Evolutionary conservation across 257 asterid species (phyloP).

Genomic region (Solanum clarkiae): DNA sequence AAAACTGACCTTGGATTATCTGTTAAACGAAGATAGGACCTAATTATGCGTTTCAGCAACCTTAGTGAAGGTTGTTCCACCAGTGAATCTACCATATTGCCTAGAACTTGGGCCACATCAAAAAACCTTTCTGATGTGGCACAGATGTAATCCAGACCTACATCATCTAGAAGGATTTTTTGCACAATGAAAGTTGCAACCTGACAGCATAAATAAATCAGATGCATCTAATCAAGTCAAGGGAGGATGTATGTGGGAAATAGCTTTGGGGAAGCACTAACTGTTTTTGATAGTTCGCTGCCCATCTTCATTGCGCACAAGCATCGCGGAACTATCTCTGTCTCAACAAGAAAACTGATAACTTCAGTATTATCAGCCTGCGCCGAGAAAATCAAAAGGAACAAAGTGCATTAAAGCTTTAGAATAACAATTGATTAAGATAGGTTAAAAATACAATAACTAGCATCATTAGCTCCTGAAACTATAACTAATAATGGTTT

Average conservation of each 20-base stretch:
- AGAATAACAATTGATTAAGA: background rate
- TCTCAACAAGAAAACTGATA: conserved; percentile 8
- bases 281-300: conserved; percentile 16
- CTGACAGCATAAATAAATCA: conserved; percentile 8
- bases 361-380: conserved; percentile 14
- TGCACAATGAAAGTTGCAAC: conserved; percentile 24
- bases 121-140: conserved; percentile 5
- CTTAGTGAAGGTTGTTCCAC: conserved; percentile 14
- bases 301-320: conserved; percentile 17
- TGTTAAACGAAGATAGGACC: conserved; percentile 24
- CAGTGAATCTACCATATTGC: conserved; percentile 12
- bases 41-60: conserved; percentile 16
- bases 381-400: background rate
- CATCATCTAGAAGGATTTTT: conserved; percentile 15
- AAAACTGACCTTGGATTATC: conserved; percentile 19
- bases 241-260: background rate
- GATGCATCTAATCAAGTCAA: background rate
- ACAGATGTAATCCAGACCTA: conserved; percentile 20
- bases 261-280: conserved; percentile 1
- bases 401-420: background rate
- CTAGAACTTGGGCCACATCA: conserved; percentile 18
- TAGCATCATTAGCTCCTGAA: background rate
- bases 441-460: background rate
- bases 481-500: background rate
- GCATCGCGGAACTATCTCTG: conserved; percentile 24